A percentile compares a stretch with the other conserved stretches of the same genome.
These are phyloP conservation scores for Misopates orontium DNA, from an alignment of 257 asterid genomes.

Conservation along the genomic window DNA sequence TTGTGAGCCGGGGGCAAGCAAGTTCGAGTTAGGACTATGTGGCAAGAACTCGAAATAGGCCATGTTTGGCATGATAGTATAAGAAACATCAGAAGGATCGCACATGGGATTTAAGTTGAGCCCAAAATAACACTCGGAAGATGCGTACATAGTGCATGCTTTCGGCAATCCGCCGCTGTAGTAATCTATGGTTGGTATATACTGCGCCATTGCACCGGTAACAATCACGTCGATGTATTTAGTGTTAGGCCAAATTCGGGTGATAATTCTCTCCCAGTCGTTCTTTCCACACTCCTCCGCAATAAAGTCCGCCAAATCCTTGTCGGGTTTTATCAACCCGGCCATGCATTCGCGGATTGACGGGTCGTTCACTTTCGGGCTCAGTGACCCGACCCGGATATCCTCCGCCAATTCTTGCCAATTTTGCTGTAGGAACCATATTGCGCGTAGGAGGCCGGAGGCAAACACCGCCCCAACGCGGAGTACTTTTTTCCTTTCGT, in stretches of 20 bases:
- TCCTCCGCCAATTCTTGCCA: constrained; percentile 39
- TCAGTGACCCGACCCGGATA: constrained; percentile 38
- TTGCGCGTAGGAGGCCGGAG: constrained; percentile 43
- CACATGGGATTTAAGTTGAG: constrained; percentile 41
- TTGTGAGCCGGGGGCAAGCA: background rate
- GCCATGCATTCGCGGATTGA: constrained; percentile 34
- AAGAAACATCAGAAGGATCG: constrained; percentile 40
- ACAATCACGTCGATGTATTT: constrained; percentile 40
- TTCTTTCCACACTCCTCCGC: constrained; percentile 29
- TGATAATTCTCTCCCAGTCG: constrained; percentile 39
- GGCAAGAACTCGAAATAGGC: constrained; percentile 47
- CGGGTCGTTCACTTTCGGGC: constrained; percentile 22
- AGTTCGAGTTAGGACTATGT: constrained; percentile 13
- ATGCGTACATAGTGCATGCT: constrained; percentile 44
- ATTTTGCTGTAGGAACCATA: constrained; percentile 38
- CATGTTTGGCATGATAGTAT: constrained; percentile 47
- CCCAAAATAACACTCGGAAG: constrained; percentile 46
- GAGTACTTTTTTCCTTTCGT: constrained; percentile 36
- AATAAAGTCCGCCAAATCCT: constrained; percentile 32
- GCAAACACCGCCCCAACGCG: constrained; percentile 47
- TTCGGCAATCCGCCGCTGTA: constrained; percentile 43
- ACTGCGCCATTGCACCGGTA: constrained; percentile 52
- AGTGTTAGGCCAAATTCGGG: constrained; percentile 48
- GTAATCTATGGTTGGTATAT: constrained; percentile 43
- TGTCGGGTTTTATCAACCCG: constrained; percentile 37